Conservation (phyloP, 2,329 filamentous ascomycete species). For the Lasiodiplodia hormozganensis region DNA sequence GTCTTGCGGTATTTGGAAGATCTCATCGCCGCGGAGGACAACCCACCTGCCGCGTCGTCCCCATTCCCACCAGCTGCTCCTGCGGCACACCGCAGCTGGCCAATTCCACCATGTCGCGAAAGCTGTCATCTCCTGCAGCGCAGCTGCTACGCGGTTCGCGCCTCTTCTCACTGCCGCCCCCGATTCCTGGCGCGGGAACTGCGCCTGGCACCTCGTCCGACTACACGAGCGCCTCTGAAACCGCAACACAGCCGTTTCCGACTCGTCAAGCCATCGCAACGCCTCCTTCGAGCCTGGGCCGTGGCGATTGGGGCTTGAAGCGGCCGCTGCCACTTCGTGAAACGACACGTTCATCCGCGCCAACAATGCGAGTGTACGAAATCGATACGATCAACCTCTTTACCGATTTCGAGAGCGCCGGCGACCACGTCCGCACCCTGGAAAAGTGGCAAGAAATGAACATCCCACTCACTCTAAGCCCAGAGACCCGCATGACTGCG, state of each 20-base stretch:
- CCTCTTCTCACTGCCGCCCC: slow-evolving; percentile 83
- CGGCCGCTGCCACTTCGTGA: slow-evolving; percentile 78
- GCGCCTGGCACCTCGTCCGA: slow-evolving; percentile 50
- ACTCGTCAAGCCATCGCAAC: slow-evolving; percentile 83
- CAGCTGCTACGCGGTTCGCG: slow-evolving; percentile 83
- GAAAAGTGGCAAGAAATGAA: slow-evolving; percentile 86
- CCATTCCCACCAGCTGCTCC: slow-evolving; percentile 18
- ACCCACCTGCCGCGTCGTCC: neutral
- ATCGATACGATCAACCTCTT: slow-evolving; percentile 87
- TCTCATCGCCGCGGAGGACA: slow-evolving; percentile 19
- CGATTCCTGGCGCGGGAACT: slow-evolving; percentile 65
- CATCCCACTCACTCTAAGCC: slow-evolving; percentile 68
- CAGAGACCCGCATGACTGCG: slow-evolving; percentile 32
- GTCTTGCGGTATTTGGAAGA: slow-evolving; percentile 15
- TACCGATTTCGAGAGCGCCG: slow-evolving; percentile 84
- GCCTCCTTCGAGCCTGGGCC: slow-evolving; percentile 71
- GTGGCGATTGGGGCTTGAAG: slow-evolving; percentile 94
- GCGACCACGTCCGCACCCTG: slow-evolving; percentile 80
- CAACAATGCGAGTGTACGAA: slow-evolving; percentile 76
- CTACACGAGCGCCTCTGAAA: slow-evolving; percentile 64
- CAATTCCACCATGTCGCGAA: slow-evolving; percentile 35
- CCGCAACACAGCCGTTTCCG: slow-evolving; percentile 79
- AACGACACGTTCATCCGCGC: slow-evolving; percentile 72
- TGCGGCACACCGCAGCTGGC: slow-evolving; percentile 32
- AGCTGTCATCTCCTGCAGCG: slow-evolving; percentile 63